phyloP scores from a whole-genome alignment of 495 filamentous ascomycete genomes.

The Talaromyces liani region DNA sequence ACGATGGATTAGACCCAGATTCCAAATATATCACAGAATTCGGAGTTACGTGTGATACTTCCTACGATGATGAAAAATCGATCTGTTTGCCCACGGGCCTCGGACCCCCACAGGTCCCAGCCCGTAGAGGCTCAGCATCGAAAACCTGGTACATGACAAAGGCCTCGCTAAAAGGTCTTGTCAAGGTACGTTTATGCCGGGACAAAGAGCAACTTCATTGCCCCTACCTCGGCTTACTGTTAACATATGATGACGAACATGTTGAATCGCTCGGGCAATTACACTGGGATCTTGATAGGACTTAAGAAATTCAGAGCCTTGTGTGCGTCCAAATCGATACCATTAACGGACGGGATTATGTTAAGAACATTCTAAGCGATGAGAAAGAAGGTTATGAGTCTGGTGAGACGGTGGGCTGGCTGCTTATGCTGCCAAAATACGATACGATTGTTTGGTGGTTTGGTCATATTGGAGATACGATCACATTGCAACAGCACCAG shows the following conservation, averaged over 20 bases:
- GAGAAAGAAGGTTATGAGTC: neutral
- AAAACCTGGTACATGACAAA: neutral
- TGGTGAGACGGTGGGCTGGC: neutral
- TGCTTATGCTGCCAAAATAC: neutral
- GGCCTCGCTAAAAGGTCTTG: neutral
- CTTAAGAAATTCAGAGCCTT: neutral
- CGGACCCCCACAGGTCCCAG: neutral
- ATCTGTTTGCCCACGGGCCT: no score
- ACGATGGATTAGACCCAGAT: no score
- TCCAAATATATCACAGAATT: no score
- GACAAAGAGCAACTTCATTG: no score
- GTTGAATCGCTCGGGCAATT: neutral
- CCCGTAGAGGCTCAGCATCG: neutral
- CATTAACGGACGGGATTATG: neutral
- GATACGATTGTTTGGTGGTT: neutral
- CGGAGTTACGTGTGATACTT: no score
- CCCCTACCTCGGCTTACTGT: no score
- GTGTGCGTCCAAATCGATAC: neutral
- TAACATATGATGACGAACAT: neutral
- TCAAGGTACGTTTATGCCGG: neutral
- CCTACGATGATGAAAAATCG: no score
- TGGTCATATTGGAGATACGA: neutral
- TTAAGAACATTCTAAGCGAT: neutral
- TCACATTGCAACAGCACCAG: neutral
- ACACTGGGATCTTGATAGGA: neutral